Evolutionary conservation across 208 protist species (phyloP), one percentile per base, ranked within the genome.

Genomic region (Crithidia sp.): DNA sequence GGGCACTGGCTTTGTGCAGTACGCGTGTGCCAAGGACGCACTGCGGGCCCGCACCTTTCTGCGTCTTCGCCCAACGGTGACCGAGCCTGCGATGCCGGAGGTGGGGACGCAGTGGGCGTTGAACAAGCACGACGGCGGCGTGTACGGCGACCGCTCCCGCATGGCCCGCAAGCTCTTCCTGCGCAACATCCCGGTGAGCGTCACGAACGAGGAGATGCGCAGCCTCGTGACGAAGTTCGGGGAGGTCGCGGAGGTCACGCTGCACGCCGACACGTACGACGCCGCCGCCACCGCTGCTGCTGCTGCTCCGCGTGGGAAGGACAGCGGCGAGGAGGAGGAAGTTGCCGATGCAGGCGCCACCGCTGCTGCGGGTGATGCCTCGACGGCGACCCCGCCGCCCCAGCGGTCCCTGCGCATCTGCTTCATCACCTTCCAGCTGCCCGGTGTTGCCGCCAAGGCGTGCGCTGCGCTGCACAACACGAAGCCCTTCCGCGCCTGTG

Each of bases 111-210:
- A 95, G 52, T 95, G 85, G 83, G 90, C 90, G 16, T 67, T 77
- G 60, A 85, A 85, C 69, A 81, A 91, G 67, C 90, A 95, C 67
- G 87, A 93, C 63, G 74, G 75, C 52, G 73, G 82, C 37, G 79
- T 89, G 5, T 81, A 90, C 49, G 84, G 88, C 17, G 80, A 93
- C 57, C 84, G 80, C 40, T 79, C 83, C 13, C 71, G 60, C 43
- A 53, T 78, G 56, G 88, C 83, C 8, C 75, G 75, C n/a, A 95
- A 95, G 71, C 64, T 95, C 5, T 95, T 95, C 62, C 71, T 95
- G 7, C 86, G 90, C 43, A 95, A 95, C 61, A 84, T 95, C 19
- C 90, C 90, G 8, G 49, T 75, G 10, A 73, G 81, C 17, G 76
- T 95, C 2, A 83, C 71, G 5, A 50, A 66, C 2, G 70, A 45